Evolutionary conservation across 805 yeast genomes (phyloP), one percentile per base, ranked within the genome.

Genomic region (Cyberlindnera xishuangbannaensis): DNA sequence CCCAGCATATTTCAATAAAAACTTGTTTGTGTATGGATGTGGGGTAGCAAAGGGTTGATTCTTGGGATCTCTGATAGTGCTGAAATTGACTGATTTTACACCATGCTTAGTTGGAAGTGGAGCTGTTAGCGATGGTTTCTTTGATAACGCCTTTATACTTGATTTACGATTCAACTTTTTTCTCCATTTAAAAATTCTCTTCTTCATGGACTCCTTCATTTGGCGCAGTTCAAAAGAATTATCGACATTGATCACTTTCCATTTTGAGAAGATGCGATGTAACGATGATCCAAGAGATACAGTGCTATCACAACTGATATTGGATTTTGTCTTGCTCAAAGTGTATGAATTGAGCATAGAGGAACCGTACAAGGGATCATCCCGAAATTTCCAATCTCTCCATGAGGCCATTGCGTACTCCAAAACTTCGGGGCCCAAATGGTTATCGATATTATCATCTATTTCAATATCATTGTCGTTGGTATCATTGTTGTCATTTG

Each of bases 351-450:
- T 62, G 41, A 62, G 40, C 31, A 55, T 33, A 6, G 57, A 45
- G 4, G 66, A 53, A 1, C 71, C 65, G 50, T 79, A 80, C 22
- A 83, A 54, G 1, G 90, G 84, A 56, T 81, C 87, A 32, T 71
- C 72, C 41, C 84, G 69, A 48, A 70, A 79, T 49, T 84, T 81
- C 95, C 95, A 86, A 55, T 86, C 95, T 52, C 95, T 69, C 96
- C 96, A 86, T 8, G 90, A 81, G 0, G 95, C 95, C 31, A 71
- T 58, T 2, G 78, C 70, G 26, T 56, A 55, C 33, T 48, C 53
- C 27, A 41, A 21, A 22, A 35, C 46, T 7, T 35, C 36, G 4
- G 34, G 30, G 14, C 37, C 37, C 9, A 33, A 36, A 25, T 24
- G 33, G n/a, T n/a, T n/a, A n/a, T n/a, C n/a, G n/a, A n/a, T n/a